Evolutionary conservation across 2,329 filamentous ascomycete species (phyloP), one percentile per base, ranked within the genome.

Genomic region (Colletotrichum agaves): DNA sequence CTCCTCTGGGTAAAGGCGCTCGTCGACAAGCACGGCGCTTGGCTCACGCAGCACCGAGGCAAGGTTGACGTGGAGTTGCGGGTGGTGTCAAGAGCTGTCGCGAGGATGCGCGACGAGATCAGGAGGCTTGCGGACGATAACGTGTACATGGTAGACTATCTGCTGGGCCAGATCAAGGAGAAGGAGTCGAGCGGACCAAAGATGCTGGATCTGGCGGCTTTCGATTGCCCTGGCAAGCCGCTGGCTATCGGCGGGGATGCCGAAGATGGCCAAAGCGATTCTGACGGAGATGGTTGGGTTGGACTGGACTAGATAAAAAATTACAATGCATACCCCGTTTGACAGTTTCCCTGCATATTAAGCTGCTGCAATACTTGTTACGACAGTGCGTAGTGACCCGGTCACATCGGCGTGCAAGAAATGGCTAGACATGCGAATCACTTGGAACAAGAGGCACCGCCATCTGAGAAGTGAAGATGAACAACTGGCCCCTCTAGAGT

Each of bases 1-100:
- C 82, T 99, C 49, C 82, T 95, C 8, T 99, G 96, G 96, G 92
- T 98, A 74, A 93, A 96, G 78, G 89, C 93, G 1, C 81, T 91
- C 37, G 84, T 98, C 66, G 91, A 92, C 73, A 90, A 89, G 73
- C 95, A 98, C 77, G 96, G 96, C 37, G 86, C 91, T 21, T 95
- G 91, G 84, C 85, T 99, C 73, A 92, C 93, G 66, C 91, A 94
- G 39, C 91, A 95, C 77, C 86, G 91, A 21, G 91, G 88, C 59
- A 90, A 91, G 72, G 89, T 96, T 37, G 93, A 95, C 41, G 87
- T 95, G 2, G 96, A 98, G 79, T 82, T 98, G 71, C 87, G 96
- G 39, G 87, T 93, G 35, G 90, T 98, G 7, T 90, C 93, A 69
- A 89, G 94, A 69, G 94, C 93, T 5, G 87, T 98, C 15, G 85